Base-by-base conservation (phyloP, 345 rosid genomes). In the Eucalyptus marginata region DNA sequence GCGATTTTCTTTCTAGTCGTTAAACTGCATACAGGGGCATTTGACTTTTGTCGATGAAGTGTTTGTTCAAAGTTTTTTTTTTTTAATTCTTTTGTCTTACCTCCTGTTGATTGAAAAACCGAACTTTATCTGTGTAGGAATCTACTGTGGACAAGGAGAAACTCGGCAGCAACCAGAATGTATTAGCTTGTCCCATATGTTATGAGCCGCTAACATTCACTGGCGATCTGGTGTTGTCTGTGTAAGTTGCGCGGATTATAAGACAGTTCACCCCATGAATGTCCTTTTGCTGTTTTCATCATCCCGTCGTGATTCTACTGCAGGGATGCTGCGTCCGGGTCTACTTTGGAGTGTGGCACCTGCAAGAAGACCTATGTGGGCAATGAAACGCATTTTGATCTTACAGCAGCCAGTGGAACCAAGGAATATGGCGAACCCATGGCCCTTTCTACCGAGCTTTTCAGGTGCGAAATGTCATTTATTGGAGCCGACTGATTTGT, bases 131-230 rank as follows among this genome's bases (percentile, higher is more conserved):
- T 11, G 15, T 40, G 84, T 29, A 94, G 94, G 96, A 92, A 46
- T 43, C 93, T 11, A 62, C 58, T 33, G 90, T 54, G 91, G 93
- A 88, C 22, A 91, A 92, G 36, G 92, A 90, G 88, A 91, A 93
- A 59, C 92, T 85, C 46, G 66, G 80, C 49, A 44, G 47, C 11
- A 90, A 83, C 88, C 90, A 89, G 86, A 89, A 88, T 81, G 86
- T 92, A 49, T 91, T 97, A 89, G 99, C 99, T 84, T 97, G 99
- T 92, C 99, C 99, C 44, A 92, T 97, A 44, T 96, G 99, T 92
- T 96, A 93, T 86, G 71, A 88, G 89, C 95, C 93, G 12, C 90
- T 97, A 10, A 90, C 91, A 22, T 47, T 85, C 89, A 90, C 71
- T 17, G 89, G 93, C 59, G 94, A 89, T 86, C 86, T 92, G 22